phyloP scores from a whole-genome alignment of 441 rosid genomes.

The Erodium chrysanthum region DNA sequence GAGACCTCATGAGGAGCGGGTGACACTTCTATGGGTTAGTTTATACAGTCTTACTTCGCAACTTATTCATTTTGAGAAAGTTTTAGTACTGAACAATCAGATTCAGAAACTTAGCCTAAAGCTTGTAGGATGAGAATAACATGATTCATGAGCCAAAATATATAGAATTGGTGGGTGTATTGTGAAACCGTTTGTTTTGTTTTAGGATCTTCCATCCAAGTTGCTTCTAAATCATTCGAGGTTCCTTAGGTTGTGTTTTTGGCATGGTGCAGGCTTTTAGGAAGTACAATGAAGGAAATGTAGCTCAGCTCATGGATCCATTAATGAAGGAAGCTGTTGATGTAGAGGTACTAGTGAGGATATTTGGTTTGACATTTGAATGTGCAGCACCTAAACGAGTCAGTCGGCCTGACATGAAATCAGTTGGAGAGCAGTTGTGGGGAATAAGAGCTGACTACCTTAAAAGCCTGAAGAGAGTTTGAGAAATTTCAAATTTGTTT shows the following conservation, averaged over 20 bases:
- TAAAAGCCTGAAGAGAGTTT: constrained; percentile 27
- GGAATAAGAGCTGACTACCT: constrained; percentile 64
- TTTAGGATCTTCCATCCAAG: background rate
- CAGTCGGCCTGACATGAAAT: constrained; percentile 77
- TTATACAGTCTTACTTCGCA: background rate
- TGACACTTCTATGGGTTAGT: constrained; percentile 79
- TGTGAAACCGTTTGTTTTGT: background rate
- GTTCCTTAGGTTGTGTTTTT: constrained; percentile 1
- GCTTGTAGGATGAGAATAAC: background rate
- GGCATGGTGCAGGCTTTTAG: constrained; percentile 48
- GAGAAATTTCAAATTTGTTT: background rate
- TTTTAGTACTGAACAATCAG: background rate
- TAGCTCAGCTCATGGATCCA: constrained; percentile 50
- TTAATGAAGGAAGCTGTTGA: constrained; percentile 44
- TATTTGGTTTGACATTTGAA: constrained; percentile 65
- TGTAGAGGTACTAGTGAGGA: constrained; percentile 37
- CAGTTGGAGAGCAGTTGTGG: constrained; percentile 76
- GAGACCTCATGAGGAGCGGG: constrained; percentile 50
- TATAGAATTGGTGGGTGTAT: too few relatives aligned
- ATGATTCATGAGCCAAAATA: too few relatives aligned
- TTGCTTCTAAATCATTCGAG: background rate
- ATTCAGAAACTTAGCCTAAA: background rate
- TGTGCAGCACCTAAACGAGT: constrained; percentile 71
- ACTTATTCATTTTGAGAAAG: background rate
- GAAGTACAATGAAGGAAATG: constrained; percentile 51